phyloP scores from a whole-genome alignment of 1,284 basidiomycete genomes.

The Boletellus deceptivus region DNA sequence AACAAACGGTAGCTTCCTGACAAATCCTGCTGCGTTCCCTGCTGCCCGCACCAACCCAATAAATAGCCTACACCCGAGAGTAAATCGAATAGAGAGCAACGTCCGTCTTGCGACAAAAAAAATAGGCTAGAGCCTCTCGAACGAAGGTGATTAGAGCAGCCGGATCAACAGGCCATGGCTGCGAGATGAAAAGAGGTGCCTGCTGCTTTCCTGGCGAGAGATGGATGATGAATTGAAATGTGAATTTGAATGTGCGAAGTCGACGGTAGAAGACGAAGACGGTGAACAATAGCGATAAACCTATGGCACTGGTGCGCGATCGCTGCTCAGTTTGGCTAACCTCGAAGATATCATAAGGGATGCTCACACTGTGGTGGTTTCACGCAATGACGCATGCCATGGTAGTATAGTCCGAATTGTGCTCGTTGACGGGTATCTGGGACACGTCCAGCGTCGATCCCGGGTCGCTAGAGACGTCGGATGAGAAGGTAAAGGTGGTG shows the following conservation, averaged over 20 bases:
- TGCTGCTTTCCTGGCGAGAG: conserved; percentile 1
- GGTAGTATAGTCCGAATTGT: not conserved
- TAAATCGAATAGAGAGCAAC: not conserved
- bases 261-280: not conserved
- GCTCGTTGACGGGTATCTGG: conserved; percentile 15
- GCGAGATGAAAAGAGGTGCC: conserved; percentile 1
- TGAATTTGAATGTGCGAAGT: not conserved
- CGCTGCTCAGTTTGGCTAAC: not conserved
- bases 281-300: not conserved
- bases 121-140: conserved; percentile 1
- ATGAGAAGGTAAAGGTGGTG: conserved; percentile 1
- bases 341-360: not conserved
- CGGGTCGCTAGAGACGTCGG: not conserved
- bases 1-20: conserved; percentile 12
- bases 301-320: conserved; percentile 2
- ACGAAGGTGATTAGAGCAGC: conserved; percentile 11
- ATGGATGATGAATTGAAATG: not conserved
- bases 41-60: conserved; percentile 3
- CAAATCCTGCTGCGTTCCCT: conserved; percentile 1
- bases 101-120: conserved; percentile 19
- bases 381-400: conserved; percentile 18
- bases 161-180: conserved; percentile 6
- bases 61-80: conserved; percentile 5
- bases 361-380: conserved; percentile 14
- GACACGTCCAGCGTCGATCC: conserved; percentile 1